phyloP scores from a whole-genome alignment of 805 yeast genomes.

The Suhomyces sp. region DNA sequence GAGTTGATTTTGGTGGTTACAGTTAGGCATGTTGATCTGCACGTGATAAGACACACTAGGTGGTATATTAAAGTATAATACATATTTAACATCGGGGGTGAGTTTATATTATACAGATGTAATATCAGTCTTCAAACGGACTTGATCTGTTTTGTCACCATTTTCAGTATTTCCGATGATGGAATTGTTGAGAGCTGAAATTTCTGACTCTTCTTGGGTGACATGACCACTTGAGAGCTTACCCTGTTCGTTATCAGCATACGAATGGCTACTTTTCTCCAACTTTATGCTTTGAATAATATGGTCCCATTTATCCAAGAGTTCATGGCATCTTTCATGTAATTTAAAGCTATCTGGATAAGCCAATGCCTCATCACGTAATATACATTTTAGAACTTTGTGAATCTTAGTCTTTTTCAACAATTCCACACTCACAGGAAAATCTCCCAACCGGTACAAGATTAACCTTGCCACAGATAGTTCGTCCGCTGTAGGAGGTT shows the following conservation, averaged over 20 bases:
- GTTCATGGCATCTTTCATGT: slow-evolving; percentile 42
- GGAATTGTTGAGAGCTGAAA: slow-evolving; percentile 9
- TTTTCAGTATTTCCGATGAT: slow-evolving; percentile 7
- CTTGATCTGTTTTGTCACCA: background rate
- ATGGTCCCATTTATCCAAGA: slow-evolving; percentile 42
- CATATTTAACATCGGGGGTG: slow-evolving; percentile 1
- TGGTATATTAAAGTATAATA: background rate
- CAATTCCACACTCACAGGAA: slow-evolving; percentile 40
- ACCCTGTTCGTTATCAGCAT: slow-evolving; percentile 1
- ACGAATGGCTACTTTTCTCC: slow-evolving; percentile 20
- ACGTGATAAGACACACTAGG: background rate
- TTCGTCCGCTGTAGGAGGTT: slow-evolving; percentile 45
- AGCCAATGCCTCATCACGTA: slow-evolving; percentile 37
- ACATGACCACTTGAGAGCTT: slow-evolving; percentile 6
- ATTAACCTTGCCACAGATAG: slow-evolving; percentile 40
- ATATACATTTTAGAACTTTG: slow-evolving; percentile 50
- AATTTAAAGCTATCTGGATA: slow-evolving; percentile 44
- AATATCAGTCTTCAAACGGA: slow-evolving; percentile 1
- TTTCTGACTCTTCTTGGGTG: slow-evolving; percentile 13
- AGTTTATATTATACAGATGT: background rate
- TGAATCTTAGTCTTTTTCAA: slow-evolving; percentile 47
- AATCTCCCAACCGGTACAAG: slow-evolving; percentile 40
- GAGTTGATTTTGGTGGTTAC: background rate
- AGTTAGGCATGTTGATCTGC: background rate
- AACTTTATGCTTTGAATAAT: slow-evolving; percentile 34